These are phyloP conservation scores for Gossypioides kirkii DNA, from an alignment of 345 rosid genomes.

Conservation along the genomic window DNA sequence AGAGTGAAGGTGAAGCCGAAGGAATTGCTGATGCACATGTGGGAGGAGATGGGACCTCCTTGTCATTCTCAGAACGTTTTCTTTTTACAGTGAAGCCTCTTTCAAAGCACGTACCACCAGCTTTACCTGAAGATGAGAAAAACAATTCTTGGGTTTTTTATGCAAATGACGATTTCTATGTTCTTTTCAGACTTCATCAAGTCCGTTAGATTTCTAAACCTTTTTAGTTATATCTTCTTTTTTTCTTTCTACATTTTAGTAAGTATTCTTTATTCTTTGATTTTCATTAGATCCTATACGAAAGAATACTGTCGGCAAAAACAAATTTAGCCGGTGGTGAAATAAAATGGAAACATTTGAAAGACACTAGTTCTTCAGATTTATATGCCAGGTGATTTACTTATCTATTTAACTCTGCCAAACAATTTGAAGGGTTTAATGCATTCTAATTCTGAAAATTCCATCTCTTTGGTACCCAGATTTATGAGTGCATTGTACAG, in stretches of 20 bases:
- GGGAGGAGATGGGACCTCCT: conserved; percentile 46
- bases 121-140: conserved; percentile 41
- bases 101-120: conserved; percentile 56
- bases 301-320: conserved; percentile 80
- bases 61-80: conserved; percentile 60
- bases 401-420: conserved; percentile 3
- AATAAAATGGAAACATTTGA: conserved; percentile 41
- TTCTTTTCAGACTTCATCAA: conserved; percentile 90
- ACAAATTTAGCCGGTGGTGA: conserved; percentile 49
- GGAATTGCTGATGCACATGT: conserved; percentile 53
- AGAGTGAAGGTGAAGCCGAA: conserved; percentile 94
- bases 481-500: conserved; percentile 72
- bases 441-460: conserved; percentile 3
- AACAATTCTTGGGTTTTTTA: conserved; percentile 60
- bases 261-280: background rate
- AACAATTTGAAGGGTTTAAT: background rate
- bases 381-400: conserved; percentile 66
- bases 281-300: conserved; percentile 59
- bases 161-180: conserved; percentile 89
- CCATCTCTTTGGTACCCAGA: conserved; percentile 32
- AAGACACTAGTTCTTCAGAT: conserved; percentile 47
- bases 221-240: conserved; percentile 9
- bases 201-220: conserved; percentile 31
- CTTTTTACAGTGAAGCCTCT: conserved; percentile 74
- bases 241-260: conserved; percentile 9